Conservation (phyloP, 2,329 filamentous ascomycete genomes). For the Sporothrix curviconia region DNA sequence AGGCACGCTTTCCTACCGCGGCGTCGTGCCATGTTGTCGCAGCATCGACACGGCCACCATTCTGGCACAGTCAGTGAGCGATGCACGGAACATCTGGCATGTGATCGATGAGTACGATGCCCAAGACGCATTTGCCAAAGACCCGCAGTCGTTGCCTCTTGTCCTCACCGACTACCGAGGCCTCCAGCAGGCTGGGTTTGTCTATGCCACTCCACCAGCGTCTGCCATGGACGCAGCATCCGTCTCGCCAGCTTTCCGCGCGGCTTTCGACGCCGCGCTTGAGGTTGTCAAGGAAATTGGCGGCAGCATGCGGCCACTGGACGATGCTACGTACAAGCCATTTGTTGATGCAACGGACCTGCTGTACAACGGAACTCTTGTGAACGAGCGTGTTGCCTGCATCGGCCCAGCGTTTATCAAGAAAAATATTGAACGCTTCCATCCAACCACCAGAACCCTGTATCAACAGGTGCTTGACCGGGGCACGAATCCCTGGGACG, state of each 20-base stretch:
- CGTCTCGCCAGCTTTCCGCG: constrained; percentile 22
- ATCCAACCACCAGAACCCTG: constrained; percentile 42
- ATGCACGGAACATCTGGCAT: constrained; percentile 44
- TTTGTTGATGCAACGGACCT: constrained; percentile 44
- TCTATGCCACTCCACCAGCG: constrained; percentile 41
- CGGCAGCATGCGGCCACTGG: constrained; percentile 27
- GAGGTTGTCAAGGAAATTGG: constrained; percentile 31
- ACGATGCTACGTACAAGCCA: constrained; percentile 35
- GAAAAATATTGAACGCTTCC: constrained; percentile 33
- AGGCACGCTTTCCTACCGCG: constrained; percentile 41
- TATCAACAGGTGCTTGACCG: constrained; percentile 34
- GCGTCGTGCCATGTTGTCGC: constrained; percentile 27
- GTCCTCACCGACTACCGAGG: constrained; percentile 22
- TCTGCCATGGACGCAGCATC: constrained; percentile 30
- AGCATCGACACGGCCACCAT: constrained; percentile 15
- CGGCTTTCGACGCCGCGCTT: constrained; percentile 33
- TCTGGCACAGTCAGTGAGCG: constrained; percentile 23
- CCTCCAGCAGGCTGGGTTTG: constrained; percentile 29
- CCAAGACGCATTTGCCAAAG: constrained; percentile 44
- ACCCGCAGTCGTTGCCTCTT: constrained; percentile 23
- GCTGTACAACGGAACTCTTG: constrained; percentile 46
- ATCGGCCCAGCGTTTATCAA: constrained; percentile 29
- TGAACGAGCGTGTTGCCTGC: constrained; percentile 43
- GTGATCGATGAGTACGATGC: constrained; percentile 38
- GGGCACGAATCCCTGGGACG: constrained; percentile 37